Conservation (phyloP, 352 stramenopile genomes). For the Phytophthora hybrid region DNA sequence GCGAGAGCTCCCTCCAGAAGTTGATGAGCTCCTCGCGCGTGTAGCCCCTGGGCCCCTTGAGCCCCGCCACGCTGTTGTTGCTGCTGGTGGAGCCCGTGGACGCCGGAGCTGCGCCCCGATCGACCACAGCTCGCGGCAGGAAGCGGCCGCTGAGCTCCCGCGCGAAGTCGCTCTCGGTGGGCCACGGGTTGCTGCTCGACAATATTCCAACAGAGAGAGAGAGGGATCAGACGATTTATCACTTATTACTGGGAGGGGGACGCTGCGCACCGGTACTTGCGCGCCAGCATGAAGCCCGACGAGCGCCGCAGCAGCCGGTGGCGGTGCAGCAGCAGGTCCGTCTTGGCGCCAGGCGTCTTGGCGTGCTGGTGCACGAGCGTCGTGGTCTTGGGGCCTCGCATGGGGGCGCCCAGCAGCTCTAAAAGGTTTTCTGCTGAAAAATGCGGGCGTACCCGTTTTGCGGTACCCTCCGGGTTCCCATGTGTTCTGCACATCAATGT, state of each 20-base stretch:
- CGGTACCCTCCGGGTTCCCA: background rate
- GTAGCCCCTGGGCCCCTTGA: slow-evolving; percentile 60
- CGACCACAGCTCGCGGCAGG: slow-evolving; percentile 18
- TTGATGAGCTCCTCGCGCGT: slow-evolving; percentile 82
- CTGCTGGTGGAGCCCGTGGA: slow-evolving; percentile 38
- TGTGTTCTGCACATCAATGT: background rate
- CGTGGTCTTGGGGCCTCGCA: slow-evolving; percentile 61
- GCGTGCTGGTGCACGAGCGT: slow-evolving; percentile 20
- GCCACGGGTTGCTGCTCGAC: slow-evolving; percentile 42
- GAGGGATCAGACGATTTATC: slow-evolving; percentile 10
- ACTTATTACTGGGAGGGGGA: slow-evolving; percentile 7
- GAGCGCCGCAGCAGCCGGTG: slow-evolving; percentile 70
- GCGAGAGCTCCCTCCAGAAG: slow-evolving; percentile 79
- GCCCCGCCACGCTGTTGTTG: slow-evolving; percentile 32
- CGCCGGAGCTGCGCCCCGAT: slow-evolving; percentile 8
- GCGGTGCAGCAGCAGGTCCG: slow-evolving; percentile 63
- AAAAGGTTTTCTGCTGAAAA: background rate
- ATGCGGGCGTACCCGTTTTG: background rate
- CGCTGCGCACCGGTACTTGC: slow-evolving; percentile 63
- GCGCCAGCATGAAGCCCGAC: slow-evolving; percentile 76
- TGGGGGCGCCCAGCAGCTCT: slow-evolving; percentile 17
- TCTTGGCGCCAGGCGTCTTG: slow-evolving; percentile 43
- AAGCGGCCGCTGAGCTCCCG: slow-evolving; percentile 36
- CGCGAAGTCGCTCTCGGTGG: slow-evolving; percentile 42
- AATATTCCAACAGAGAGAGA: slow-evolving; percentile 19